Evolutionary conservation across 2,329 filamentous ascomycete genomes (phyloP).

Genomic region (Pseudogymnoascus sp.): DNA sequence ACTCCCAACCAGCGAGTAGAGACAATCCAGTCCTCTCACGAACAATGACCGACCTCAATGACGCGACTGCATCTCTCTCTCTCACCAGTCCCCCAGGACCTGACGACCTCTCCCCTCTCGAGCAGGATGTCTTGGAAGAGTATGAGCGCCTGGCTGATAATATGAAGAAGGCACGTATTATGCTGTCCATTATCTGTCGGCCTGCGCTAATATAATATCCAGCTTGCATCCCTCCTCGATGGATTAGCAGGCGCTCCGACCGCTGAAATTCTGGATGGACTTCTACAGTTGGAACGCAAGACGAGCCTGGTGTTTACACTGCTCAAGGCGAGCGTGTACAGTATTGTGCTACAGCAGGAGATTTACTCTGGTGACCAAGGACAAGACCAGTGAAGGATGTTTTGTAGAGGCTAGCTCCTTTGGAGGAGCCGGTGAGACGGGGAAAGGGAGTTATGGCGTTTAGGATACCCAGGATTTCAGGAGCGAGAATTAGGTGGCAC

Average conservation of each 20-base stretch:
- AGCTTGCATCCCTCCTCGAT: conserved; percentile 55
- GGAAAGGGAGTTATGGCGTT: not conserved
- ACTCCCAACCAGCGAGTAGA: not conserved
- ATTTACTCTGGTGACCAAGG: conserved; percentile 61
- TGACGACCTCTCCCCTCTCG: conserved; percentile 63
- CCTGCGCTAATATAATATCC: conserved; percentile 17
- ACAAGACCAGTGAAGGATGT: conserved; percentile 23
- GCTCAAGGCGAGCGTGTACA: conserved; percentile 96
- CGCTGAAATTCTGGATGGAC: conserved; percentile 75
- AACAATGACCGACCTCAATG: conserved; percentile 18
- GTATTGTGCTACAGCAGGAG: conserved; percentile 96
- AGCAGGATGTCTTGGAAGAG: conserved; percentile 92
- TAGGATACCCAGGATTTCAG: not conserved
- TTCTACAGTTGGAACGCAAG: conserved; percentile 86
- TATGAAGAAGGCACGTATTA: conserved; percentile 67
- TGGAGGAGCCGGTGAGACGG: not conserved
- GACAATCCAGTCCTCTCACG: not conserved
- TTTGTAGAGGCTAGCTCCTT: not conserved
- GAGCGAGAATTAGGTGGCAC: not conserved
- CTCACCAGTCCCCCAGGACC: conserved; percentile 25
- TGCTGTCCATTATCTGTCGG: not conserved
- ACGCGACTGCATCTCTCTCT: conserved; percentile 13
- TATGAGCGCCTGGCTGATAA: conserved; percentile 83
- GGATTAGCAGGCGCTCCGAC: conserved; percentile 64
- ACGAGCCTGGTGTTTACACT: conserved; percentile 91